Base-by-base conservation (phyloP, 2,329 filamentous ascomycete species). In the Penicillium brevicompactum region DNA sequence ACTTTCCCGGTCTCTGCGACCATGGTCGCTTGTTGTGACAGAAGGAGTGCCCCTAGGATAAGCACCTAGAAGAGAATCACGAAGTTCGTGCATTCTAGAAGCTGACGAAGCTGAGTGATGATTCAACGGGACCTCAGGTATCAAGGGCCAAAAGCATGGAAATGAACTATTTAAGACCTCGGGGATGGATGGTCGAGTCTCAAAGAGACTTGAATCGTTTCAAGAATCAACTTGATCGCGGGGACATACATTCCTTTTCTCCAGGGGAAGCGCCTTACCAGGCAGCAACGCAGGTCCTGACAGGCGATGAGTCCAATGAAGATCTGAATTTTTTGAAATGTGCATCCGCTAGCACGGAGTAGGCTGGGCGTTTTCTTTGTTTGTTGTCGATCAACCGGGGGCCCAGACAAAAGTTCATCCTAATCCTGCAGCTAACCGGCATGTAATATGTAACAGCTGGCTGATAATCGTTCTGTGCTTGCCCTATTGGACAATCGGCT, bases 41-140 rank as follows among this genome's bases (percentile, higher is more conserved):
- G 27, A 4, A 27, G 49, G 50, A 44, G 47, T 43, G 41, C 31
- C 53, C 40, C 41, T 51, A 11, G 58, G 56, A 30, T 31, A 38
- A 22, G 56, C 40, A 40, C 57, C 51, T 9, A 61, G 43, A 13
- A 59, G 53, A 10, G 51, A 59, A 40, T 59, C 54, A 46, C 57
- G 54, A 22, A 59, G 40, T 27, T 55, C 47, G 37, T 59, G 5
- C 59, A 61, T 61, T 37, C 13, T 37, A 34, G 48, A 30, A 21
- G 37, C 18, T 4, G 47, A 5, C 5, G 11, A 5, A 21, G 2
- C 3, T 22, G 4, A 6, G n/a, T 30, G 16, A 42, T 32, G 16
- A 10, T 41, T 31, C 13, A 3, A 24, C 2, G 8, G 5, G 11
- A 2, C n/a, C n/a, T 18, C 5, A 10, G 38, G 18, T 11, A 9